A percentile compares a stretch with the other conserved stretches of the same genome.
phyloP scores from a whole-genome alignment of 352 stramenopile genomes.

The Phytopythium kandeliae region DNA sequence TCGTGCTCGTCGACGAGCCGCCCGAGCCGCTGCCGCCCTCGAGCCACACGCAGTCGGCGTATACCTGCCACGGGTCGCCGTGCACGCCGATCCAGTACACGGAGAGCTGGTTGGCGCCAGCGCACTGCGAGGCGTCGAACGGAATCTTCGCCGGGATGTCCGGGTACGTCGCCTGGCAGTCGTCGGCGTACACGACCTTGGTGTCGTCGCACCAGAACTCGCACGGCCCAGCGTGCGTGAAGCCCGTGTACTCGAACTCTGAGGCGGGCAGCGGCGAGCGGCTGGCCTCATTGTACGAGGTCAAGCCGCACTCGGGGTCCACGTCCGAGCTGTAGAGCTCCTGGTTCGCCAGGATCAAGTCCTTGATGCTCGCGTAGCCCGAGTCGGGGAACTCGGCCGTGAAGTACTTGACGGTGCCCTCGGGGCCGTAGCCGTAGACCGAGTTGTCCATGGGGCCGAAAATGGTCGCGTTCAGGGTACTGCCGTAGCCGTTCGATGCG shows the following conservation, averaged over 20 bases:
- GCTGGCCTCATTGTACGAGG: slow-evolving; percentile 4
- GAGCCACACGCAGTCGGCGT: slow-evolving; percentile 8
- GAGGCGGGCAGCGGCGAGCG: slow-evolving; percentile 23
- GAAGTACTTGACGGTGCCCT: slow-evolving; percentile 30
- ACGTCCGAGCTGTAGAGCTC: slow-evolving; percentile 24
- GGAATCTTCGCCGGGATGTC: slow-evolving; percentile 14
- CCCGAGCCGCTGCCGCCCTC: slow-evolving; percentile 8
- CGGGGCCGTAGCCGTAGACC: slow-evolving; percentile 36
- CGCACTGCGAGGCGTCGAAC: slow-evolving; percentile 24
- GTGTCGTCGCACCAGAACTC: slow-evolving; percentile 63
- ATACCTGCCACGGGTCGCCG: slow-evolving; percentile 10
- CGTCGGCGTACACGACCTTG: slow-evolving; percentile 31
- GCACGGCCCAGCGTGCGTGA: slow-evolving; percentile 53
- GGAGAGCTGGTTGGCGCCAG: slow-evolving; percentile 33
- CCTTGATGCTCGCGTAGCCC: slow-evolving; percentile 27
- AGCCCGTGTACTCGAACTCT: slow-evolving; percentile 37
- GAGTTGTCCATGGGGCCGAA: slow-evolving; percentile 26
- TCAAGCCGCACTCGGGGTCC: slow-evolving; percentile 21
- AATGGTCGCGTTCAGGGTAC: slow-evolving; percentile 33
- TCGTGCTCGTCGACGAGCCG: slow-evolving; percentile 3
- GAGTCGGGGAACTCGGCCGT: slow-evolving; percentile 25
- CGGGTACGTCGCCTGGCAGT: slow-evolving; percentile 45
- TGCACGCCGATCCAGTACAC: slow-evolving; percentile 45
- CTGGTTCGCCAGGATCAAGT: slow-evolving; percentile 41
- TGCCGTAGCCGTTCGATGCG: slow-evolving; percentile 40